Evolutionary conservation across 345 rosid species (phyloP).

Genomic region (Pistacia integerrima): DNA sequence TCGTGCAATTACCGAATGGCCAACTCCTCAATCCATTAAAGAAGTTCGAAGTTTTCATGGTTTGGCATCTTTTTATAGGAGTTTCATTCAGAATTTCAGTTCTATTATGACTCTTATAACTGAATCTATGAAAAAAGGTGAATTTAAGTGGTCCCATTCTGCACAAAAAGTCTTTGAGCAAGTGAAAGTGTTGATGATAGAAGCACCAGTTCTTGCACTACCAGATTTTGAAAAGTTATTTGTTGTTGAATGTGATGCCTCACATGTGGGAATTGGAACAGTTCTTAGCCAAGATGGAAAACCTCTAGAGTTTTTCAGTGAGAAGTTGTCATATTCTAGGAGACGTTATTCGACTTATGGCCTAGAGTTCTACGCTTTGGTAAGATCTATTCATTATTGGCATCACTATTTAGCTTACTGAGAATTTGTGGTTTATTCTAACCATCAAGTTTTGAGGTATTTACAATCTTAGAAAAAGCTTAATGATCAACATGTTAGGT

Average conservation of each 20-base stretch:
- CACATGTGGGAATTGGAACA: background rate
- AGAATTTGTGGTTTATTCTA: background rate
- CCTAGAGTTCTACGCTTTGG: background rate
- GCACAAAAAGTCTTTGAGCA: background rate
- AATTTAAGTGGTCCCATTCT: background rate
- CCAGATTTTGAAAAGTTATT: background rate
- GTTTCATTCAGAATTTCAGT: too few species aligned
- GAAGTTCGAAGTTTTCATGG: too few species aligned
- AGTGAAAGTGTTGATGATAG: background rate
- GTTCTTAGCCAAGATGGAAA: background rate
- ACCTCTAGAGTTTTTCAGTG: background rate
- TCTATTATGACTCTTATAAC: background rate
- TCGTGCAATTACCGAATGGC: too few species aligned
- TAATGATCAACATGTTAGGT: background rate
- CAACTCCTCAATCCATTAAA: too few species aligned
- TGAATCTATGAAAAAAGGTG: background rate
- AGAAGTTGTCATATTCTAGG: background rate
- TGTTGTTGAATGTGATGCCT: background rate
- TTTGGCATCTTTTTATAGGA: too few species aligned
- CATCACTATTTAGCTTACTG: background rate
- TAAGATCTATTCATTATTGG: background rate
- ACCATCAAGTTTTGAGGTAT: background rate
- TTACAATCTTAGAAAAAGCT: slow-evolving; percentile 1
- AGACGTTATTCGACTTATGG: background rate
- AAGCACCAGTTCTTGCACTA: background rate